Percentiles rank a stretch among this genome's conserved stretches.
phyloP scores from a whole-genome alignment of 768 basidiomycete species.

The Lactarius deliciosus region DNA sequence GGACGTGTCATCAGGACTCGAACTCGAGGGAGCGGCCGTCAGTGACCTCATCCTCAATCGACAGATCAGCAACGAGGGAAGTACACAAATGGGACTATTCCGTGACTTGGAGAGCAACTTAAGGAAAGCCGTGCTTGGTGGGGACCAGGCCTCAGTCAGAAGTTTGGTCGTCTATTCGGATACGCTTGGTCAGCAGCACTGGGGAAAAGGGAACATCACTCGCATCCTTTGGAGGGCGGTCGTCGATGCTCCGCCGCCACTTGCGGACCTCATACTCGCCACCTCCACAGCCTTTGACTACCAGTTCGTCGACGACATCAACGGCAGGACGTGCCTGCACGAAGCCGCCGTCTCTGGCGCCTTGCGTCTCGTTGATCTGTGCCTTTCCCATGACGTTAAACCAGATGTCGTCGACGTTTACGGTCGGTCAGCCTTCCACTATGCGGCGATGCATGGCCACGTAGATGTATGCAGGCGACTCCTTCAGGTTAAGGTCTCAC shows the following conservation, averaged over 20 bases:
- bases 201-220: slow-evolving; percentile 67
- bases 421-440: slow-evolving; percentile 91
- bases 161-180: slow-evolving; percentile 74
- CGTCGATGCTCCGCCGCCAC: slow-evolving; percentile 71
- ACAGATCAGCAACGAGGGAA: slow-evolving; percentile 64
- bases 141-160: slow-evolving; percentile 57
- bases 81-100: slow-evolving; percentile 66
- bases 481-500: slow-evolving; percentile 63
- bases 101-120: slow-evolving; percentile 88
- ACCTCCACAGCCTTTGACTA: slow-evolving; percentile 80
- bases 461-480: slow-evolving; percentile 71
- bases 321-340: slow-evolving; percentile 90
- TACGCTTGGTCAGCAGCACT: slow-evolving; percentile 57
- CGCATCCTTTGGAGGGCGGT: slow-evolving; percentile 95
- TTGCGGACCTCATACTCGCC: slow-evolving; percentile 72
- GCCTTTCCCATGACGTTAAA: slow-evolving; percentile 70
- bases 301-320: slow-evolving; percentile 93
- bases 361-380: slow-evolving; percentile 73
- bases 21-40: slow-evolving; percentile 75
- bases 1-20: slow-evolving; percentile 70
- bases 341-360: slow-evolving; percentile 88
- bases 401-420: slow-evolving; percentile 81
- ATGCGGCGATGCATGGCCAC: slow-evolving; percentile 93
- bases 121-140: slow-evolving; percentile 67
- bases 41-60: slow-evolving; percentile 69